Evolutionary conservation across 2,329 filamentous ascomycete genomes (phyloP).

Genomic region (Alternaria atra): DNA sequence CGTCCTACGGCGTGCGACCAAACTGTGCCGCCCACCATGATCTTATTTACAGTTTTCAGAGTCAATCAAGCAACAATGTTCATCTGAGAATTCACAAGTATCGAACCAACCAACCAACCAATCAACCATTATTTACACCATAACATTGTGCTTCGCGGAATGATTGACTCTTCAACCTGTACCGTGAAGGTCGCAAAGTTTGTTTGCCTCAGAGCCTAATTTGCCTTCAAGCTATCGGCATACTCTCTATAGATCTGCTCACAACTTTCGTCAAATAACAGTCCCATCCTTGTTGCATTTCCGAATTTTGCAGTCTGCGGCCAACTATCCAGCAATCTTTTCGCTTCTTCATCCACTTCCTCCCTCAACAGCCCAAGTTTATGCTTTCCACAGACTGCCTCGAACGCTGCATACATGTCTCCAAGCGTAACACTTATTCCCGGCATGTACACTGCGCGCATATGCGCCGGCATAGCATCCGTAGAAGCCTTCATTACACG

Average conservation of each 20-base stretch:
- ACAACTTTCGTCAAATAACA: constrained; percentile 15
- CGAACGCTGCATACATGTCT: constrained; percentile 63
- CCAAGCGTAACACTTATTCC: constrained; percentile 60
- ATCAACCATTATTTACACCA: too few relatives aligned
- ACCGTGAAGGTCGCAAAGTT: neutral
- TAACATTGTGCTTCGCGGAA: too few relatives aligned
- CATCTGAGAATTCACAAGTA: too few relatives aligned
- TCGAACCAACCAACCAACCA: too few relatives aligned
- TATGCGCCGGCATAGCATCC: constrained; percentile 52
- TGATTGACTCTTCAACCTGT: too few relatives aligned
- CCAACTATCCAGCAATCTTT: constrained; percentile 12
- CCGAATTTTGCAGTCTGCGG: constrained; percentile 9
- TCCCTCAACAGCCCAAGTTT: constrained; percentile 59
- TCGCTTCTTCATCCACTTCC: constrained; percentile 22
- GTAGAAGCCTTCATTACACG: constrained; percentile 58
- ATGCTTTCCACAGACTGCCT: constrained; percentile 60
- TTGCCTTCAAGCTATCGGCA: constrained; percentile 11
- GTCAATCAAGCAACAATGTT: neutral
- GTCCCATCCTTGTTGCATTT: constrained; percentile 9
- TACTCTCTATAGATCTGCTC: constrained; percentile 18
- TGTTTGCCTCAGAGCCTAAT: neutral
- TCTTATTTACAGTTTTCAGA: neutral
- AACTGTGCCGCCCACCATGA: too few relatives aligned
- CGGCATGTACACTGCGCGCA: constrained; percentile 52
- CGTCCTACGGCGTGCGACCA: neutral